Conservation (phyloP, 352 stramenopile genomes). For the Pythium inflatum region DNA sequence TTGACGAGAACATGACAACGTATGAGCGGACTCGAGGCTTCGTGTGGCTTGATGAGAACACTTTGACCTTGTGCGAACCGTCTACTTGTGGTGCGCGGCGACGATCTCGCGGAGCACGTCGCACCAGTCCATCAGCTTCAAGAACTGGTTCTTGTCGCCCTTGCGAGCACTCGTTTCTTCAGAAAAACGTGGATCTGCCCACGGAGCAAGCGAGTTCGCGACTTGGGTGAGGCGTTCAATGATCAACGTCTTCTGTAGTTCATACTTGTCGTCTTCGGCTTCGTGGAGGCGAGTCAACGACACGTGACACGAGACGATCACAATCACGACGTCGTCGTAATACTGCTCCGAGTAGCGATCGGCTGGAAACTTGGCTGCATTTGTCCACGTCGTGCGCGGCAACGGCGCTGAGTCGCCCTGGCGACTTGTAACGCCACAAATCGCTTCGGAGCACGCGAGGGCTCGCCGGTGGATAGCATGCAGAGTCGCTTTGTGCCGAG, state of each 20-base stretch:
- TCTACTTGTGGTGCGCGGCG: neutral
- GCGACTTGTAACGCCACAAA: constrained; percentile 2
- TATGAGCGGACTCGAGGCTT: too few relatives aligned
- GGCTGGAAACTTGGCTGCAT: neutral
- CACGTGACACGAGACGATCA: constrained; percentile 16
- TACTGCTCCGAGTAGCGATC: neutral
- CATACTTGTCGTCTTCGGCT: neutral
- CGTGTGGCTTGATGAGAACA: too few relatives aligned
- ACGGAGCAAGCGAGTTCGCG: neutral
- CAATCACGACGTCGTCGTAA: constrained; percentile 8
- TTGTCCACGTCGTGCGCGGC: neutral
- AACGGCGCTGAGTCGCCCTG: neutral
- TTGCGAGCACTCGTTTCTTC: neutral
- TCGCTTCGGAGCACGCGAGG: constrained; percentile 6
- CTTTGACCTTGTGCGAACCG: too few relatives aligned
- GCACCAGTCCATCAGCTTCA: constrained; percentile 23
- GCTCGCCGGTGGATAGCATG: too few relatives aligned
- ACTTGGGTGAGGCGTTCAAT: neutral
- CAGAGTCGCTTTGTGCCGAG: too few relatives aligned
- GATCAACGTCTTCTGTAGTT: neutral
- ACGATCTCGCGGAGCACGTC: constrained; percentile 4
- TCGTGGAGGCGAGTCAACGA: constrained; percentile 15
- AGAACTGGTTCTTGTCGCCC: constrained; percentile 4
- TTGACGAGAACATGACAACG: too few relatives aligned
- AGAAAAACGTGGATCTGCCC: constrained; percentile 7